Base-by-base conservation (phyloP, 768 basidiomycete species). In the Amanita fuliginea region DNA sequence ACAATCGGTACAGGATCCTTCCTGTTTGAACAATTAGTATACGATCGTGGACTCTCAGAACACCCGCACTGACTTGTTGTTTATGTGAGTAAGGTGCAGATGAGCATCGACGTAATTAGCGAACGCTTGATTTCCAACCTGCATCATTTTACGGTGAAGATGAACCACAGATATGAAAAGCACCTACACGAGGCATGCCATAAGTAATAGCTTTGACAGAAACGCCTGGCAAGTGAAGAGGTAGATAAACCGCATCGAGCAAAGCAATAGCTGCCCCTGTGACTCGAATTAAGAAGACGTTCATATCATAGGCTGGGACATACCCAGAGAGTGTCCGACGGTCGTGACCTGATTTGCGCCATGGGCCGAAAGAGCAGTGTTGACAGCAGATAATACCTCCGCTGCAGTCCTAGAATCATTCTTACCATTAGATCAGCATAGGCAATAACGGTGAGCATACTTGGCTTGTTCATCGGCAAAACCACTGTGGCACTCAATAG, bases 191-290 rank as follows among this genome's bases (percentile, higher is more conserved):
- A 16, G 74, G 72, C 63, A 70, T 58, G 1, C 73, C 73, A 54
- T 72, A 75, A 0, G 65, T 64, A 21, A 74, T 61, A 10, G 62
- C 62, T 22, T 53, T 64, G 58, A 71, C 61, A 6, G 63, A 61
- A 3, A 68, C 65, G 9, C 57, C 67, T 26, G 26, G 26, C 28
- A 81, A 59, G 50, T 76, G 71, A 19, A 76, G 60, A n/a, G 74
- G 73, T 4, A 80, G 67, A 58, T 68, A 76, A n/a, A 79, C 64
- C 5, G 72, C 64, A 48, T 77, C 75, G 34, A 79, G 62, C 3
- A 78, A 66, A 18, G 66, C 61, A 22, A 70, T 55, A 4, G 71
- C 68, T 42, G 63, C 68, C 35, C 67, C 65, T 67, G 58, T n/a
- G 56, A 50, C 34, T 44, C 5, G 6, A n/a, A 9, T n/a, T 32